Conservation (phyloP, 2,329 filamentous ascomycete genomes). For the Colletotrichum sp. region DNA sequence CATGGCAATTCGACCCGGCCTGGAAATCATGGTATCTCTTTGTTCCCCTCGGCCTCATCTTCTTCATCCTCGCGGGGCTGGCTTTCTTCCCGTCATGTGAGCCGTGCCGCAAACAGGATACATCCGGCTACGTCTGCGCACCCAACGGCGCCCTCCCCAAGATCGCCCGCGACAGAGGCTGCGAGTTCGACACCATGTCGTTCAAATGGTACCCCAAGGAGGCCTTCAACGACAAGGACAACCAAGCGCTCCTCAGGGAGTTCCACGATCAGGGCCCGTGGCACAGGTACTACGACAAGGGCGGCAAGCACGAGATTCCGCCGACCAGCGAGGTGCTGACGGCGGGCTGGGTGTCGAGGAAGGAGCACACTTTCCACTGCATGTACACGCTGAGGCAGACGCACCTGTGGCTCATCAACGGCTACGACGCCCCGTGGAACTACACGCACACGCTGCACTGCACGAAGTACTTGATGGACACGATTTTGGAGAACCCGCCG, state of each 20-base stretch:
- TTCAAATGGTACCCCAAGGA: constrained; percentile 9
- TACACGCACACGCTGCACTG: constrained; percentile 9
- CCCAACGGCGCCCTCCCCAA: constrained; percentile 2
- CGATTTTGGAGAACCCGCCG: constrained; percentile 7
- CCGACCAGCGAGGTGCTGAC: constrained; percentile 3
- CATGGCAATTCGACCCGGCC: constrained; percentile 1
- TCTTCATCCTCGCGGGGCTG: not conserved
- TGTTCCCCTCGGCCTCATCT: not conserved
- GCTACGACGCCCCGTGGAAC: constrained; percentile 4
- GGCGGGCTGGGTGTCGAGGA: not conserved
- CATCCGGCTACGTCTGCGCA: constrained; percentile 1
- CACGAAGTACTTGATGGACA: constrained; percentile 1
- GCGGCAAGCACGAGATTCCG: constrained; percentile 6
- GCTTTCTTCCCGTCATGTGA: constrained; percentile 11
- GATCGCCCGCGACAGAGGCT: constrained; percentile 2
- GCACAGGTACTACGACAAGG: constrained; percentile 9
- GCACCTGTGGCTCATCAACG: not conserved
- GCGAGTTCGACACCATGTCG: constrained; percentile 14
- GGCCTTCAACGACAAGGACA: not conserved
- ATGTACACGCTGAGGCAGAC: constrained; percentile 5
- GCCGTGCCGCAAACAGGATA: not conserved
- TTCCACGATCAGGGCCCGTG: not conserved
- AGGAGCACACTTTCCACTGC: constrained; percentile 8
- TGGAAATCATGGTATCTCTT: constrained; percentile 10
- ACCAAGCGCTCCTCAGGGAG: not conserved